A percentile compares a stretch with the other conserved stretches of the same genome.
Conservation (phyloP, 768 basidiomycete species). For the Hygrophoropsis aurantiaca region DNA sequence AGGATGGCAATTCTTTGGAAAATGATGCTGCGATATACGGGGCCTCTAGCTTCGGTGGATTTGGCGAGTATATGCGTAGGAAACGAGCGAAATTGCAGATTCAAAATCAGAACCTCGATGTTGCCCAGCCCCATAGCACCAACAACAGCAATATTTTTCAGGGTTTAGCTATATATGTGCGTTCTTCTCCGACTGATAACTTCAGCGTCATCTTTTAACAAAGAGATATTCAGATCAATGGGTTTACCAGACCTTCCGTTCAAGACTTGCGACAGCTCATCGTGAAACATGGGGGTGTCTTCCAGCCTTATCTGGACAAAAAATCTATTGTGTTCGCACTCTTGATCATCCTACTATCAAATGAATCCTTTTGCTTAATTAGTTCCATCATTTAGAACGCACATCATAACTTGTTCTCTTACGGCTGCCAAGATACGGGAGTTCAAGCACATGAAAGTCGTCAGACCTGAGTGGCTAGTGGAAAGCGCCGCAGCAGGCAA, state of each 20-base stretch:
- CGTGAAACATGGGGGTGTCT: slow-evolving; percentile 78
- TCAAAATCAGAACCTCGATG: slow-evolving; percentile 54
- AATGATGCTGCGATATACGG: slow-evolving; percentile 62
- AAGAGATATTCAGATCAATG: slow-evolving; percentile 66
- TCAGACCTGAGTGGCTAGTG: slow-evolving; percentile 83
- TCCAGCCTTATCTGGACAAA: slow-evolving; percentile 80
- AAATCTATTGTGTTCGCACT: slow-evolving; percentile 66
- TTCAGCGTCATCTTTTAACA: slow-evolving; percentile 26
- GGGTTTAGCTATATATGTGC: slow-evolving; percentile 82
- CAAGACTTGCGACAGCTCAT: slow-evolving; percentile 83
- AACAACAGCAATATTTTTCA: slow-evolving; percentile 57
- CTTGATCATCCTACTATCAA: neutral
- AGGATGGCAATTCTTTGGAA: slow-evolving; percentile 16
- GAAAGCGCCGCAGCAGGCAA: slow-evolving; percentile 68
- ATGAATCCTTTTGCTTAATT: slow-evolving; percentile 1
- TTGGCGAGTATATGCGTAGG: slow-evolving; percentile 85
- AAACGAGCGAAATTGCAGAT: slow-evolving; percentile 91
- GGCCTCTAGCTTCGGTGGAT: slow-evolving; percentile 76
- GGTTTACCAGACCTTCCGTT: slow-evolving; percentile 83
- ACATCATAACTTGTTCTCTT: slow-evolving; percentile 88
- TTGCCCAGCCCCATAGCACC: slow-evolving; percentile 14
- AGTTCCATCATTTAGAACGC: slow-evolving; percentile 54
- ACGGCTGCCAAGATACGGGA: slow-evolving; percentile 89
- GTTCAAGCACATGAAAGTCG: slow-evolving; percentile 89
- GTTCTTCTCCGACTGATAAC: too few species aligned